These are phyloP conservation scores for Plenodomus tracheiphilus DNA, from an alignment of 2,329 filamentous ascomycete species.

Conservation along the genomic window DNA sequence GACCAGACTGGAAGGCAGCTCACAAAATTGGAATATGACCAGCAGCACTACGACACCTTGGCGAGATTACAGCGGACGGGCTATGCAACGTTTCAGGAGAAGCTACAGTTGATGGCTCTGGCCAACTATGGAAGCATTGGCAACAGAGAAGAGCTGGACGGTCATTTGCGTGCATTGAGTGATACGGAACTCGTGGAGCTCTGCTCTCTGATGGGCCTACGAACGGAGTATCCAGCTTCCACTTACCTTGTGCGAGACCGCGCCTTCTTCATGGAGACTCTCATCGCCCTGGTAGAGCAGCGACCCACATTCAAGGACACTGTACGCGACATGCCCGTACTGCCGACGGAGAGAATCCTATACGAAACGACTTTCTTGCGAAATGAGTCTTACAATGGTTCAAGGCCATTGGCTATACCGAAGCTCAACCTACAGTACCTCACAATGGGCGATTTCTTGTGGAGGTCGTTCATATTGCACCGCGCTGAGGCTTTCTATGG, in stretches of 20 bases:
- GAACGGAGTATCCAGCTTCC: constrained; percentile 78
- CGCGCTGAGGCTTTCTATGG: constrained; percentile 91
- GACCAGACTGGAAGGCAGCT: constrained; percentile 84
- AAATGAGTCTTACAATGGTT: constrained; percentile 86
- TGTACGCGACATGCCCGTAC: constrained; percentile 68
- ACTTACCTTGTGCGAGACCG: constrained; percentile 67
- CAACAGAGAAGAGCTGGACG: constrained; percentile 74
- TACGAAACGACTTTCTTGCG: constrained; percentile 79
- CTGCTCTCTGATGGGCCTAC: constrained; percentile 71
- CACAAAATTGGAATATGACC: constrained; percentile 72
- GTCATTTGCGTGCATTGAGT: constrained; percentile 71
- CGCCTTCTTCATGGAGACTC: constrained; percentile 68
- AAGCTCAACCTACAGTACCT: constrained; percentile 96
- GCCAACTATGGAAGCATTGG: constrained; percentile 92
- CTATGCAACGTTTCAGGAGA: constrained; percentile 82
- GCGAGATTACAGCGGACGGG: constrained; percentile 76
- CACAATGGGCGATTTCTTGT: constrained; percentile 94
- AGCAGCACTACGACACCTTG: constrained; percentile 74
- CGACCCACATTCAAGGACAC: constrained; percentile 81
- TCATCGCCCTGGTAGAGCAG: constrained; percentile 75
- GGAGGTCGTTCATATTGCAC: constrained; percentile 88
- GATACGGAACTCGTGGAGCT: constrained; percentile 75
- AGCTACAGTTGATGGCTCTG: constrained; percentile 85
- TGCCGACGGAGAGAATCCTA: constrained; percentile 82
- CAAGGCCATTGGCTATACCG: constrained; percentile 82